phyloP scores from a whole-genome alignment of 202 grass and related monocot genomes.

The Cymbopogon flexuosus region DNA sequence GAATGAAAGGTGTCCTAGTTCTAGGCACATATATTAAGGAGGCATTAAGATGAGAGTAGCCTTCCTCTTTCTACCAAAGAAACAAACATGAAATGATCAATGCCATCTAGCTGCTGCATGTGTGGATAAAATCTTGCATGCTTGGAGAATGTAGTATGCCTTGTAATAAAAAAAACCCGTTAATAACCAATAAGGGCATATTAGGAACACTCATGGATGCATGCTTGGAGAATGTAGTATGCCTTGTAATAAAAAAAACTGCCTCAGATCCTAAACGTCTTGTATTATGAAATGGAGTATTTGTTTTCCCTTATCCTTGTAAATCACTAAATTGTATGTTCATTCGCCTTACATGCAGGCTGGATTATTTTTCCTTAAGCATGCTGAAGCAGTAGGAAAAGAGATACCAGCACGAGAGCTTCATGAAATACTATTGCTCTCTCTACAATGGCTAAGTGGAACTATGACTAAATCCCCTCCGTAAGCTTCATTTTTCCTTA shows the following conservation, averaged over 20 bases:
- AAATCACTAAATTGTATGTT: no score
- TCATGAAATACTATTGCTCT: conserved; percentile 86
- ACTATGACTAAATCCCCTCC: conserved; percentile 81
- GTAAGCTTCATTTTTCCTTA: conserved; percentile 49
- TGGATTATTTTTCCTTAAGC: conserved; percentile 92
- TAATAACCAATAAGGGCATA: not conserved
- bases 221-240: not conserved
- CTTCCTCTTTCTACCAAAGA: not conserved
- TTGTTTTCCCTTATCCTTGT: not conserved
- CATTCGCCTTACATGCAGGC: conserved; percentile 46
- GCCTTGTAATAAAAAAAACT: not conserved
- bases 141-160: no score
- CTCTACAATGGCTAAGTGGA: conserved; percentile 97
- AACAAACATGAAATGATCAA: not conserved
- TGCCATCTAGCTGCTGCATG: not conserved
- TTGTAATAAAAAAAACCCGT: not conserved
- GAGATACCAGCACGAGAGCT: conserved; percentile 79
- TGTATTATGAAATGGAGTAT: not conserved
- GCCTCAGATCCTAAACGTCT: not conserved
- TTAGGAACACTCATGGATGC: not conserved
- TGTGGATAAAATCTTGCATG: not conserved
- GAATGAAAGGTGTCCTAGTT: not conserved
- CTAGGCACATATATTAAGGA: not conserved
- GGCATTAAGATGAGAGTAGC: not conserved
- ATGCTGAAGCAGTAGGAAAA: conserved; percentile 85